Conservation (phyloP, 2,329 filamentous ascomycete genomes). For the Fusarium proliferatum region DNA sequence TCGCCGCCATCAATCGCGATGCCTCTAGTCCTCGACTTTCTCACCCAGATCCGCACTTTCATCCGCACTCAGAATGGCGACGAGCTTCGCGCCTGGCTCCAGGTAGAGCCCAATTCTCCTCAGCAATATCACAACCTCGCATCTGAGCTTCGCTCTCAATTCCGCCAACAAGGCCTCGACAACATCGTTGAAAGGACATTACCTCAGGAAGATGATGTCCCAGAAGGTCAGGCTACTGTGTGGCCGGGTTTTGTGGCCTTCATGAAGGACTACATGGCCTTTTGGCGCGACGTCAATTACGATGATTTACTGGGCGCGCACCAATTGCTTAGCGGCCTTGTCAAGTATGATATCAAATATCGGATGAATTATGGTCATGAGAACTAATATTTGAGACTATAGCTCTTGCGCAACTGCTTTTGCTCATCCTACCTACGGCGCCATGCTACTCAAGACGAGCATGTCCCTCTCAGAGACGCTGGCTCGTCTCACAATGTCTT, state of each 20-base stretch:
- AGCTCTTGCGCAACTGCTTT: slow-evolving; percentile 88
- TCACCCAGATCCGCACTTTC: slow-evolving; percentile 67
- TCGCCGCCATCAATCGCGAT: slow-evolving; percentile 53
- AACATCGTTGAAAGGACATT: slow-evolving; percentile 72
- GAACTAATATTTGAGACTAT: neutral
- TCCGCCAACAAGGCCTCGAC: slow-evolving; percentile 65
- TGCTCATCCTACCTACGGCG: slow-evolving; percentile 80
- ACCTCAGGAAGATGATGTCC: slow-evolving; percentile 71
- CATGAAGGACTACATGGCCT: slow-evolving; percentile 82
- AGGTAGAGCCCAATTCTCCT: slow-evolving; percentile 77
- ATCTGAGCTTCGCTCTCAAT: slow-evolving; percentile 71
- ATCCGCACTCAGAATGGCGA: slow-evolving; percentile 72
- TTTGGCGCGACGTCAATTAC: slow-evolving; percentile 83
- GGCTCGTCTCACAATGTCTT: slow-evolving; percentile 82
- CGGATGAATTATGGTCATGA: neutral
- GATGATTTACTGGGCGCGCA: slow-evolving; percentile 81
- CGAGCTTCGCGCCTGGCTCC: slow-evolving; percentile 75
- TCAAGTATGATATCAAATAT: slow-evolving; percentile 69
- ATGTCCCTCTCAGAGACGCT: slow-evolving; percentile 84
- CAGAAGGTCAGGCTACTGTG: slow-evolving; percentile 71
- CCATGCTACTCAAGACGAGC: slow-evolving; percentile 84
- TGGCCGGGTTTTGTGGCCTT: slow-evolving; percentile 85
- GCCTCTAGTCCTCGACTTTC: slow-evolving; percentile 74
- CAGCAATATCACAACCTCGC: slow-evolving; percentile 76
- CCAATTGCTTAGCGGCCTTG: slow-evolving; percentile 75